Conservation (phyloP, 768 basidiomycete species). For the Kockovaella imperatae region DNA sequence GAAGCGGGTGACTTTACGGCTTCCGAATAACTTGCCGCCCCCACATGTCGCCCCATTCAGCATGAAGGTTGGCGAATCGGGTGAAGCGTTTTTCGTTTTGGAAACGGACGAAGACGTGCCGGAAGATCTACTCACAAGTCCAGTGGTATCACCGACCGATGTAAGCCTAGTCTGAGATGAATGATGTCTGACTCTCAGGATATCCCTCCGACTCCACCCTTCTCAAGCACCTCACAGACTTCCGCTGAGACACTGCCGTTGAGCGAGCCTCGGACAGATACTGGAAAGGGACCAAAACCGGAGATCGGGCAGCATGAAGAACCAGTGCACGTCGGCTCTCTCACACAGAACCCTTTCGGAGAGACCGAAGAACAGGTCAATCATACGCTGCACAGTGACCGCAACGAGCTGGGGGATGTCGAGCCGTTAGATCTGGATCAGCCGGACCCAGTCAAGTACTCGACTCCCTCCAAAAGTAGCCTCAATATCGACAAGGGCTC, state of each 20-base stretch:
- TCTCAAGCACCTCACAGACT: conserved; percentile 3
- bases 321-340: conserved; percentile 1
- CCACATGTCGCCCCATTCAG: conserved; percentile 63
- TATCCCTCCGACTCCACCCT: not conserved
- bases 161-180: no score
- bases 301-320: not conserved
- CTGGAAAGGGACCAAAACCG: not conserved
- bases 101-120: conserved; percentile 94
- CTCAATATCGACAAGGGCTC: not conserved
- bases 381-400: conserved; percentile 4
- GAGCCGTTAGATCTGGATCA: conserved; percentile 82
- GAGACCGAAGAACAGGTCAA: conserved; percentile 21
- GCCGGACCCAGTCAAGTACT: no score
- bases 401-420: conserved; percentile 39
- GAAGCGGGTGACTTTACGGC: conserved; percentile 84
- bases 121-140: conserved; percentile 85
- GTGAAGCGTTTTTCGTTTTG: conserved; percentile 97
- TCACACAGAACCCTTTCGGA: conserved; percentile 41
- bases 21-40: conserved; percentile 50
- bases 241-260: not conserved
- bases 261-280: not conserved
- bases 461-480: not conserved
- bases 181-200: not conserved
- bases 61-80: conserved; percentile 99
- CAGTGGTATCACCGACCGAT: conserved; percentile 54